Evolutionary conservation across 2,329 filamentous ascomycete genomes (phyloP).

Genomic region (Macrophomina tecta): DNA sequence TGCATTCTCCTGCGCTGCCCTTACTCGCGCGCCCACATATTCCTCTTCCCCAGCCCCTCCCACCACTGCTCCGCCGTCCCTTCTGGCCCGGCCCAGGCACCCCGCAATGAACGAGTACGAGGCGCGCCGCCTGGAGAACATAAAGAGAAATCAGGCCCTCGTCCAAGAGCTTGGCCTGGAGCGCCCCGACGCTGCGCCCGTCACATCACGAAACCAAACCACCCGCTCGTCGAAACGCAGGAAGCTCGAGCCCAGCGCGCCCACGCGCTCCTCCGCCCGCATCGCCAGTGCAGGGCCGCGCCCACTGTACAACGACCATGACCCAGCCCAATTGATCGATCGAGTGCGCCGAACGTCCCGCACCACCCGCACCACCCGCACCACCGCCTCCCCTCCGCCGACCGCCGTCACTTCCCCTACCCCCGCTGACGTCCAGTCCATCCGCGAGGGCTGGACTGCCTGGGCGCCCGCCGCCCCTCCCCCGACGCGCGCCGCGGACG

Average conservation of each 20-base stretch:
- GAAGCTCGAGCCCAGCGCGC: slow-evolving; percentile 41
- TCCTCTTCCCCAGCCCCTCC: no score
- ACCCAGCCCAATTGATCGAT: neutral
- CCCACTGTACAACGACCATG: slow-evolving; percentile 49
- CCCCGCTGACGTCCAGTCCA: slow-evolving; percentile 35
- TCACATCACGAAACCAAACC: slow-evolving; percentile 27
- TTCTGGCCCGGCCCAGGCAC: neutral
- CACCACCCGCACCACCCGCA: neutral
- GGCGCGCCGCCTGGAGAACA: slow-evolving; percentile 54
- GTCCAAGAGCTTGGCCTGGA: slow-evolving; percentile 56
- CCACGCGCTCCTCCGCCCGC: slow-evolving; percentile 55
- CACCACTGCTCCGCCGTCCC: neutral
- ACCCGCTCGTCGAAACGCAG: slow-evolving; percentile 47
- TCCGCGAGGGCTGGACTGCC: slow-evolving; percentile 50
- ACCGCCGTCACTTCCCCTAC: neutral
- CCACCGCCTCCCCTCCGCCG: neutral
- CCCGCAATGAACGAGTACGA: slow-evolving; percentile 52
- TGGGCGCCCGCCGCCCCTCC: slow-evolving; percentile 50
- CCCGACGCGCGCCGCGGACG: slow-evolving; percentile 51
- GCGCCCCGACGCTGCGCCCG: slow-evolving; percentile 29
- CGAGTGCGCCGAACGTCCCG: neutral
- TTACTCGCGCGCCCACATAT: neutral
- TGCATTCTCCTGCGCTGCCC: no score
- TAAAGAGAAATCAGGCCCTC: slow-evolving; percentile 57
- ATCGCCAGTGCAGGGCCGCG: slow-evolving; percentile 49